Percentiles rank a stretch among this genome's conserved stretches.
Conservation (phyloP, 768 basidiomycete species). For the Pilatotrama ljubarskyi region DNA sequence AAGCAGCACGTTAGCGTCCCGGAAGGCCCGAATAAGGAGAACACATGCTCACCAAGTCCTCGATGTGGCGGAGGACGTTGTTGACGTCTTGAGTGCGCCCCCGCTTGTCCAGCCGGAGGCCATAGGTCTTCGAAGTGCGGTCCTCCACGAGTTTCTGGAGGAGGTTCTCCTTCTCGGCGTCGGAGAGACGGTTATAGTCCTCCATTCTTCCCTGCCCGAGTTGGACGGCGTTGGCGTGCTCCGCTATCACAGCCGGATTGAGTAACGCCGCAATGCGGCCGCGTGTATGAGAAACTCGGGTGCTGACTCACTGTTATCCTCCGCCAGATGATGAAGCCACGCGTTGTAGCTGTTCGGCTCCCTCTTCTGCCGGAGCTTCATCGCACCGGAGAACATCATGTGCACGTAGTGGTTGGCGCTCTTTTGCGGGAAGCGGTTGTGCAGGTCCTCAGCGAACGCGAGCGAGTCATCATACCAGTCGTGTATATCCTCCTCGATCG, state of each 20-base stretch:
- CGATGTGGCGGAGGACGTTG: neutral
- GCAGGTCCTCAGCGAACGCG: neutral
- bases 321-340: neutral
- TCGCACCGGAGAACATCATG: constrained; percentile 1
- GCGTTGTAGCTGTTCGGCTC: constrained; percentile 5
- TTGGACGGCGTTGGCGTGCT: neutral
- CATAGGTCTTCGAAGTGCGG: neutral
- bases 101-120: neutral
- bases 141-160: neutral
- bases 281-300: neutral
- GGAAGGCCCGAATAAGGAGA: no score
- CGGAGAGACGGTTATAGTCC: neutral
- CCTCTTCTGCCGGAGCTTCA: neutral
- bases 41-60: neutral
- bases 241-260: neutral
- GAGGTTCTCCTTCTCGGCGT: neutral
- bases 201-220: neutral
- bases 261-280: neutral
- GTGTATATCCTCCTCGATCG: neutral
- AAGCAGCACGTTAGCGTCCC: no score
- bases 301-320: neutral
- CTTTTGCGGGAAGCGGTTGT: neutral
- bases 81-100: neutral
- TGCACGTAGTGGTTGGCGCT: neutral
- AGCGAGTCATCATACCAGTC: neutral